Base-by-base conservation (phyloP, 192 early-diverging fungal species). In the Gaertneriomyces semiglobifer region DNA sequence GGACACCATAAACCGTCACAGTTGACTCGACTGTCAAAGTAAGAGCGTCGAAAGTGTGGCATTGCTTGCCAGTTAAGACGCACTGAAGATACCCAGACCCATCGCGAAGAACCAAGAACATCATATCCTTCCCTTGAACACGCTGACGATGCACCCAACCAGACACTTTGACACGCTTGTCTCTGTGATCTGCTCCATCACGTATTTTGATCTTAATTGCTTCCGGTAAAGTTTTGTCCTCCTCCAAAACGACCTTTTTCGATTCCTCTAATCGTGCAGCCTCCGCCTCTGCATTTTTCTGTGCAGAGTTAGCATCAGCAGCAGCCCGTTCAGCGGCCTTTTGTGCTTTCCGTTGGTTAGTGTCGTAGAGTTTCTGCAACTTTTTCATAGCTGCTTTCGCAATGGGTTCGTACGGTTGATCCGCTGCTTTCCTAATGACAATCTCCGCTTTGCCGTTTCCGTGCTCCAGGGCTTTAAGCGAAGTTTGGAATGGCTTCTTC, bases 101-200 rank as follows among this genome's bases (percentile, higher is more conserved):
- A 73, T 98, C 96, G 56, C 96, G 88, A 53, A 98, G 74, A 43
- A 96, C 84, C 10, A 94, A 52, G 77, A 98, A 98, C 11, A 43
- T 43, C 90, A 98, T 91, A 78, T 96, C 90, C 78, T 92, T 94
- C 59, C 96, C 96, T 78, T 98, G 96, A 44, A 90, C 90, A 61
- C 96, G 90, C 68, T 89, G 79, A 39, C 92, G 87, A 82, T 95
- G 93, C 59, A 98, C 94, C 96, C 96, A 98, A 46, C 95, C 95
- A 25, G 80, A 86, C 4, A 98, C 82, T 71, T 81, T 84, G 69
- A 97, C 90, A 47, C 95, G 88, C 64, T 74, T 82, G 55, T 81
- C 86, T 63, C 92, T 88, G 73, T 81, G 77, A 40, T 76, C 76
- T 38, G 79, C 73, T 20, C 79, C 67, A 41, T 93, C 72, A 62